Evolutionary conservation across 176 grass and related monocot species (phyloP), one percentile per base, ranked within the genome.

Genomic region (Coix lacrymajobi): DNA sequence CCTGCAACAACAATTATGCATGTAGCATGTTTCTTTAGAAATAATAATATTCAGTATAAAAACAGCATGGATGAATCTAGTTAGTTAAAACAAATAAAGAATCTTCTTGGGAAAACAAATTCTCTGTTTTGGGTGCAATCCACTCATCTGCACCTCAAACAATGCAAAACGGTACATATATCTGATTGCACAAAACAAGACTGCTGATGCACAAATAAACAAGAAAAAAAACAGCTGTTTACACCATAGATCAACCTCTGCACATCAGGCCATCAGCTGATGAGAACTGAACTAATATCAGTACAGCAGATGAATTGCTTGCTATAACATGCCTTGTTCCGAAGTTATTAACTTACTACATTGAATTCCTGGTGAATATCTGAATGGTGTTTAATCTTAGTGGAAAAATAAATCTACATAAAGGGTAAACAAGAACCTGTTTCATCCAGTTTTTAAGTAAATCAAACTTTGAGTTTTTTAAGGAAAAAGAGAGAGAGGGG

Each of bases 1-100:
- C 87, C 87, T 89, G 56, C 33, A 60, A 85, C 32, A 76, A 43
- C 49, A 89, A 34, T 52, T 88, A 72, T 28, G 41, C 8, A 52
- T 56, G 43, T 83, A 58, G 51, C 22, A 7, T 34, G 41, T n/a
- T 79, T 36, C 12, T 62, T 41, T 33, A 14, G 17, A 61, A 45
- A 3, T 14, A 57, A 1, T 12, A 46, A 6, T 34, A 11, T 51
- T 15, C 20, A 52, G 7, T 37, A 33, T 33, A 12, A 24, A 66
- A 13, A 16, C 69, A 33, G 6, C 20, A 64, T 45, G 37, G 7
- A 31, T 10, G 38, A 19, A 45, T 79, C 38, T 33, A 66, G 29
- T 45, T 31, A 48, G 24, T 41, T 28, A 6, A 63, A 22, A 8
- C 26, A 33, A 45, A 25, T 45, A 65, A 19, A 8, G 5, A 46